Evolutionary conservation across 192 early-diverging fungal genomes (phyloP), one percentile per base, ranked within the genome.

Genomic region (Ramicandelaber brevisporus): DNA sequence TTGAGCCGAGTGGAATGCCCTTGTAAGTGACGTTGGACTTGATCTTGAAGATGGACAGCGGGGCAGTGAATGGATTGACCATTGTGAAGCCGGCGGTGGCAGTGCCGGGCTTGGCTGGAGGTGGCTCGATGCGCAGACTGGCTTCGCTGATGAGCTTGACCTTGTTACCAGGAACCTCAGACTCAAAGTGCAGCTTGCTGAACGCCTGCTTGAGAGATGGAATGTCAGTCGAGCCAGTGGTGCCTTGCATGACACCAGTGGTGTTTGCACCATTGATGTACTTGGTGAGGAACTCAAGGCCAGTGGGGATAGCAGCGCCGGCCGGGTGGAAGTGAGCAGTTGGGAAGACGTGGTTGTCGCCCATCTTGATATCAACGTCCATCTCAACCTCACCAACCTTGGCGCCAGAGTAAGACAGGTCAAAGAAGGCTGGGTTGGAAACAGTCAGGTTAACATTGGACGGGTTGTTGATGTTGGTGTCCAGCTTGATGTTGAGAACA

Each of bases 61-160:
- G 39, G 21, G 64, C 51, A 12, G 33, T 27, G 41, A 67, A 63
- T 7, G 64, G 64, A 36, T 67, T 63, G 27, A 50, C 46, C 27
- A 67, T 38, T 5, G 37, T 37, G 17, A 67, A 55, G 8, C 33
- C 30, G 14, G 59, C 55, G 37, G 38, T 35, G 21, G 62, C 60
- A 18, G 53, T 27, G 23, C 47, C 44, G 16, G 49, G 52, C 13
- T 34, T 32, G 14, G 47, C 38, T 16, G 62, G 56, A 30, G 51
- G 32, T 21, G 33, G 31, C 10, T 40, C 26, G 15, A 68, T 45
- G 26, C 38, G 38, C 33, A 68, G 32, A 10, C 40, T 11, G 25
- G 57, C 40, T 7, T 36, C 30, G 18, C 44, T 21, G 8, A 68
- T 28, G 16, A 68, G 45, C 24, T 55, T 33, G 13, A 50, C 37